These are phyloP conservation scores for Aureobasidium sp. DNA, from an alignment of 2,329 filamentous ascomycete genomes.

Conservation along the genomic window DNA sequence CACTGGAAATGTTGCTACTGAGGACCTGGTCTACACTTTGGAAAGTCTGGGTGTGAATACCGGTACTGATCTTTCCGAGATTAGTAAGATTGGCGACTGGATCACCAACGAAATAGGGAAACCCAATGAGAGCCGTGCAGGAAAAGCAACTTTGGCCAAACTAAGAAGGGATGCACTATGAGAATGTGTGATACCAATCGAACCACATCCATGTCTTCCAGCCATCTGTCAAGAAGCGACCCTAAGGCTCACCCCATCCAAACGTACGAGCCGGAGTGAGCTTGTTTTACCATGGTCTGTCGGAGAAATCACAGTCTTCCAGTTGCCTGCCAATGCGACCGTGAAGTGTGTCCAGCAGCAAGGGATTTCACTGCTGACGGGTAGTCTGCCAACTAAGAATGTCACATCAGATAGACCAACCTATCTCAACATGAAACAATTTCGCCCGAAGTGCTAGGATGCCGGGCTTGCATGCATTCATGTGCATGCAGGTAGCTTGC, in stretches of 20 bases:
- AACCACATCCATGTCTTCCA: too few species aligned
- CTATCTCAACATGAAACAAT: neutral
- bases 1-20: constrained; percentile 78
- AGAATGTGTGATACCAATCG: too few species aligned
- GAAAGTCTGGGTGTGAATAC: constrained; percentile 68
- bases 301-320: too few species aligned
- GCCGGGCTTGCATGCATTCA: constrained; percentile 3
- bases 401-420: neutral
- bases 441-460: neutral
- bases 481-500: constrained; percentile 4
- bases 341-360: too few species aligned
- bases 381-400: neutral
- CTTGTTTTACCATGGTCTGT: neutral
- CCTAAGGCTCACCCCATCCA: too few species aligned
- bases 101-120: constrained; percentile 59
- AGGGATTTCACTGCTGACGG: too few species aligned
- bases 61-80: constrained; percentile 60
- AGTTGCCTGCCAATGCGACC: too few species aligned
- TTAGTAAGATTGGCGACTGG: constrained; percentile 66
- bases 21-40: constrained; percentile 72
- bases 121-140: constrained; percentile 59
- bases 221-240: too few species aligned
- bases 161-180: too few species aligned
- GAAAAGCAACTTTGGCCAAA: constrained; percentile 45
- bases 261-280: neutral